phyloP scores from a whole-genome alignment of 2,329 filamentous ascomycete species.

The Paraphoma chrysanthemicola region DNA sequence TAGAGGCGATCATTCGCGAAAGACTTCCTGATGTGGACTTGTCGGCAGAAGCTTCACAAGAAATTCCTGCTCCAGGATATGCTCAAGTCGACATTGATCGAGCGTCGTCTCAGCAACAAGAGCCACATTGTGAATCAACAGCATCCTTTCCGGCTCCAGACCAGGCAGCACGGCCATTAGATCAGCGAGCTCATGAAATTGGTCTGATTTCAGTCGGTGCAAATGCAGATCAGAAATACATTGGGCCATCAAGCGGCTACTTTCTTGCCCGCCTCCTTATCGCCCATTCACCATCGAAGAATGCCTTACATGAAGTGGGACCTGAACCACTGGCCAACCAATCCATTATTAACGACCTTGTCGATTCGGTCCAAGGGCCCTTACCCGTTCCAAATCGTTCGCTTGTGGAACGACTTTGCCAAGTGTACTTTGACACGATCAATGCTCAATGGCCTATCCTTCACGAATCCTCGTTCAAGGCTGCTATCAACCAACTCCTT shows the following conservation, averaged over 20 bases:
- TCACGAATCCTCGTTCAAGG: constrained; percentile 48
- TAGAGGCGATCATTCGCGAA: constrained; percentile 19
- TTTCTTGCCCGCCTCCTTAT: constrained; percentile 61
- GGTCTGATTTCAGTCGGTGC: constrained; percentile 60
- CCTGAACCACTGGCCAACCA: not conserved
- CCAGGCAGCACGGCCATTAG: not conserved
- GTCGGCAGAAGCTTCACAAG: not conserved
- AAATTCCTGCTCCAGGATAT: not conserved
- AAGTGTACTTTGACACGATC: constrained; percentile 58
- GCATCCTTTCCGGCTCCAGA: not conserved
- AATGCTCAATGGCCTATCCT: constrained; percentile 60
- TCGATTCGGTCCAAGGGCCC: constrained; percentile 8
- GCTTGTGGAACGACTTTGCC: constrained; percentile 51
- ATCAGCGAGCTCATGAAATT: constrained; percentile 54
- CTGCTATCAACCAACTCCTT: constrained; percentile 2
- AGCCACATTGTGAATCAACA: not conserved
- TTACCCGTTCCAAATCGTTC: constrained; percentile 32
- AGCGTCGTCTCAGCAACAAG: not conserved
- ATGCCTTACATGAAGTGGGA: not conserved
- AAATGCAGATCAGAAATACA: constrained; percentile 58
- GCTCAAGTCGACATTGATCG: not conserved
- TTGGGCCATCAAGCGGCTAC: constrained; percentile 64
- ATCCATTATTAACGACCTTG: constrained; percentile 13
- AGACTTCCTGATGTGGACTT: constrained; percentile 15
- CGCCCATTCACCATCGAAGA: constrained; percentile 31